These are phyloP conservation scores for Moesziomyces sp. DNA, from an alignment of 1,284 basidiomycete genomes.

Conservation along the genomic window DNA sequence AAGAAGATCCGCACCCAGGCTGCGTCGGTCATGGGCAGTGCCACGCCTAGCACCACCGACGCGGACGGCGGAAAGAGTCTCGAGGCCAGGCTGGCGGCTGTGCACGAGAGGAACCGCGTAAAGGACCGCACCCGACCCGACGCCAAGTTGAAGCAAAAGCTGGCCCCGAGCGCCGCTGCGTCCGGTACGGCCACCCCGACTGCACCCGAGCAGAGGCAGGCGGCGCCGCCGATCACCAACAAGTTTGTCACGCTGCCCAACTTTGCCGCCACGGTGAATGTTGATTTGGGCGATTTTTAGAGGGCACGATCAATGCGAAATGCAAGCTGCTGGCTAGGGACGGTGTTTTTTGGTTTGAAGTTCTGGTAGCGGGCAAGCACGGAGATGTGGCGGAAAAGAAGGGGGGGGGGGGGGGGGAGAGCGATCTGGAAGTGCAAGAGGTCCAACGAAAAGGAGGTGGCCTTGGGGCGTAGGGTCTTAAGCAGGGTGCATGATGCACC, in stretches of 20 bases:
- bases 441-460: too few species aligned
- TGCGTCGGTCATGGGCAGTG: conserved; percentile 30
- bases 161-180: conserved; percentile 57
- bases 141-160: conserved; percentile 76
- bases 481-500: too few species aligned
- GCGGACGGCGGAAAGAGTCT: conserved; percentile 47
- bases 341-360: too few species aligned
- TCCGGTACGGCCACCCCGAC: conserved; percentile 2
- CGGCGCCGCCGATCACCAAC: neutral
- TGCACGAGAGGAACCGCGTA: conserved; percentile 87
- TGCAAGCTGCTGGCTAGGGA: too few species aligned
- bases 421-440: too few species aligned
- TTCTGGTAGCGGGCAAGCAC: too few species aligned
- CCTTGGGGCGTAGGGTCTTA: too few species aligned
- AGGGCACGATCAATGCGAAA: neutral
- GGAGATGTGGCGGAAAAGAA: too few species aligned
- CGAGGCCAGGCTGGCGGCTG: conserved; percentile 76
- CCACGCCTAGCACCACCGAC: conserved; percentile 3
- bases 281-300: conserved; percentile 70
- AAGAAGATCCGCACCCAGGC: conserved; percentile 35
- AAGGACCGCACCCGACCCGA: conserved; percentile 81
- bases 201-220: conserved; percentile 4
- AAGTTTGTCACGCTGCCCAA: conserved; percentile 68
- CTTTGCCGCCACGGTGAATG: conserved; percentile 68
- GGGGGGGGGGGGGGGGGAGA: too few species aligned